Percentiles rank a stretch among this genome's conserved stretches.
Evolutionary conservation across 495 filamentous ascomycete species (phyloP).

Genomic region (Jackrogersella minutella): DNA sequence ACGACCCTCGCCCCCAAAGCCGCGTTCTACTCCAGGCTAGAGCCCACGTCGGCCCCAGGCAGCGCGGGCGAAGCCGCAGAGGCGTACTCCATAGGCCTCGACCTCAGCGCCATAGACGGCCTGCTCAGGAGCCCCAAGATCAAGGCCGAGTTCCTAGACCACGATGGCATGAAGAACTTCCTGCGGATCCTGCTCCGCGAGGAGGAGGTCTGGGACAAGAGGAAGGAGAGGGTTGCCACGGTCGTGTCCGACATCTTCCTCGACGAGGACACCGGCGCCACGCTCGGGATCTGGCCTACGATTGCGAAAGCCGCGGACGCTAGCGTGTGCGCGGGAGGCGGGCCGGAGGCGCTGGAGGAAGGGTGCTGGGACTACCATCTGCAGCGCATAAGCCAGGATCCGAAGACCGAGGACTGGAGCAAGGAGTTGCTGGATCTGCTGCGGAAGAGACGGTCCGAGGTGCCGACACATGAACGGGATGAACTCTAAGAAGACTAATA

Average conservation of each 20-base stretch:
- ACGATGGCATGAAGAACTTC: constrained; percentile 55
- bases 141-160: constrained; percentile 59
- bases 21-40: constrained; percentile 45
- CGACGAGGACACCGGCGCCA: constrained; percentile 65
- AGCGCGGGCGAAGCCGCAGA: constrained; percentile 37
- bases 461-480: constrained; percentile 5
- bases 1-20: constrained; percentile 22
- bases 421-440: constrained; percentile 30
- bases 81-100: constrained; percentile 24
- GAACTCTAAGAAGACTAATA: constrained; percentile 27
- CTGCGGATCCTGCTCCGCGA: constrained; percentile 54
- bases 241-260: constrained; percentile 68
- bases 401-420: constrained; percentile 35
- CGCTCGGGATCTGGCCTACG: constrained; percentile 57
- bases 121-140: constrained; percentile 55
- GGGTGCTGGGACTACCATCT: constrained; percentile 55
- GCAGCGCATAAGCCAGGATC: constrained; percentile 31
- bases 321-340: constrained; percentile 33
- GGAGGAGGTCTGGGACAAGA: constrained; percentile 48
- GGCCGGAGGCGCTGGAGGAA: constrained; percentile 25
- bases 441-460: constrained; percentile 8
- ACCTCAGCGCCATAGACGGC: constrained; percentile 48
- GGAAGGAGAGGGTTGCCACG: constrained; percentile 55
- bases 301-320: constrained; percentile 32
- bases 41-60: constrained; percentile 36